Evolutionary conservation across 2,329 filamentous ascomycete species (phyloP), one percentile per base, ranked within the genome.

Genomic region (Paraconiothyrium brasiliense): DNA sequence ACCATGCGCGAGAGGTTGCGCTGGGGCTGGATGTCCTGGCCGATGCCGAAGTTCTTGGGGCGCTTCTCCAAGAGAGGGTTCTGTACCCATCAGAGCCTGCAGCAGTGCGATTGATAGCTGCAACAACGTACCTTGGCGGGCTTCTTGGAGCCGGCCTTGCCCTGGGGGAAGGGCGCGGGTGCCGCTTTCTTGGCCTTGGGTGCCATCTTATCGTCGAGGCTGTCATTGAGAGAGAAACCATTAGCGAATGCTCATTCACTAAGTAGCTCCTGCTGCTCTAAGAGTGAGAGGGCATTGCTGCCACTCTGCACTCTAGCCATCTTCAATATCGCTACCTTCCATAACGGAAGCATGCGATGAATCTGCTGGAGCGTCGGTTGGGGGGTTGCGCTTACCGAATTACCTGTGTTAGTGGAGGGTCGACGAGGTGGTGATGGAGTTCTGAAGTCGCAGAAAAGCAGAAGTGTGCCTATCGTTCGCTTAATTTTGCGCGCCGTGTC

Each of bases 211-310:
- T 71, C 68, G 92, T 75, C 67, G 92, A 91, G 95, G 93, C 95
- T 98, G 87, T 98, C 94, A 98, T 98, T 95, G 94, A 98, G 94
- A 93, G 94, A 95, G 92, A 97, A 93, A 90, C 92, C 86, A 93
- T 97, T 92, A 97, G 93, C 91, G 82, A 84, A 86, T 84, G 74
- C 87, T 86, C 89, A 88, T 90, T 87, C 90, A 90, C 86, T 87
- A 89, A 89, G 84, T 85, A 71, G 69, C 65, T 72, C 73, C 70
- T 74, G 71, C 67, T 64, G 72, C 75, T 77, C 75, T 77, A 78
- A 78, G 75, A 77, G 72, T 62, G 62, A 76, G 74, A 73, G 65
- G 69, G 68, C 69, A 74, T 76, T 76, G 62, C 74, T 73, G 71
- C 75, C 71, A 62, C 59, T 74, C 75, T 75, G 69, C 67, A 63